phyloP scores from a whole-genome alignment of 768 basidiomycete genomes.

The Rickenella mellea region DNA sequence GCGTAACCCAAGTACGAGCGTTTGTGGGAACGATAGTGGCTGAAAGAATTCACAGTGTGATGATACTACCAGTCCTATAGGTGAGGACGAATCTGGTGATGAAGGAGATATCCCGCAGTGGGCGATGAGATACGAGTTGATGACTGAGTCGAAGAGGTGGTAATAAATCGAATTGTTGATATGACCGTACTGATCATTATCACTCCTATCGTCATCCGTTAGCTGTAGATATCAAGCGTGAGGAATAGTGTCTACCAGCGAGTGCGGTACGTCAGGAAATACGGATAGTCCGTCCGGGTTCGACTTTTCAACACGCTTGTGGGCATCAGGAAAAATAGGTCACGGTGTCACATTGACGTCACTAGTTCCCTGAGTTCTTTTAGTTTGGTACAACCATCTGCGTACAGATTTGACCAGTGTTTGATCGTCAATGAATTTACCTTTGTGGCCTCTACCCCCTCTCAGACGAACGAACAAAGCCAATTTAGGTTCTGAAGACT shows the following conservation, averaged over 20 bases:
- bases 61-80: conserved; percentile 71
- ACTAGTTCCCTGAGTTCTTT: too few species aligned
- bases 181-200: conserved; percentile 81
- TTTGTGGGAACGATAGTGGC: conserved; percentile 64
- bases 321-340: too few species aligned
- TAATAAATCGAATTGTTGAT: conserved; percentile 78
- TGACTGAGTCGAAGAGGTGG: conserved; percentile 72
- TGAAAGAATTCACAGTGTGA: conserved; percentile 73
- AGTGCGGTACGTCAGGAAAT: conserved; percentile 54
- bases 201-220: conserved; percentile 44
- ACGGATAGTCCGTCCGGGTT: conserved; percentile 37
- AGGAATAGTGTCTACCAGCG: conserved; percentile 43
- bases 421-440: too few species aligned
- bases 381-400: too few species aligned
- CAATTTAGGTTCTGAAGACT: too few species aligned
- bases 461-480: too few species aligned
- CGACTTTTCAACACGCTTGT: too few species aligned
- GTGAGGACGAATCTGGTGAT: conserved; percentile 24
- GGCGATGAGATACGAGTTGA: conserved; percentile 71
- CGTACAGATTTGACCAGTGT: too few species aligned
- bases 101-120: conserved; percentile 47
- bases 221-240: neutral
- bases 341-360: too few species aligned
- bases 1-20: conserved; percentile 60
- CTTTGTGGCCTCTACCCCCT: too few species aligned